Base-by-base conservation (phyloP, 2,329 filamentous ascomycete species). In the Metarhizium anisopliae region DNA sequence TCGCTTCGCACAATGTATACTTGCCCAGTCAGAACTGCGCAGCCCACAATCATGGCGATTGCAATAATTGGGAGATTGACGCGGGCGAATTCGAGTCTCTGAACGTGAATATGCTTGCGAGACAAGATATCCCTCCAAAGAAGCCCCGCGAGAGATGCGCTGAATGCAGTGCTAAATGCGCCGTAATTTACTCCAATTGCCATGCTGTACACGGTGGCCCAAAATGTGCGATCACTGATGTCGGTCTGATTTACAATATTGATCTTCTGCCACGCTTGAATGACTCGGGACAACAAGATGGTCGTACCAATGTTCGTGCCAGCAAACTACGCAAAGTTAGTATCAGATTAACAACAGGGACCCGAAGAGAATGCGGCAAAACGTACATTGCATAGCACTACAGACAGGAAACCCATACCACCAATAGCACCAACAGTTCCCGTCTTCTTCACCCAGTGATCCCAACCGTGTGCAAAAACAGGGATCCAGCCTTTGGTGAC, bases 241-340 rank as follows among this genome's bases (percentile, higher is more conserved):
- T 75, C 67, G 1, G 66, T 69, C 0, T 69, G 68, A 43, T 74
- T 77, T 0, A 60, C 57, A 0, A 64, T 55, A 60, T 86, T 82
- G 45, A 90, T 87, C 2, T 71, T 63, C 59, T 81, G 72, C 87
- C 87, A 90, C 0, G 80, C 72, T 65, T 90, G 86, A 11, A 90
- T 80, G 6, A 89, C 79, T 3, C 86, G 83, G 8, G 80, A 88
- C 1, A 90, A 74, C 0, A 90, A 79, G 63, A 90, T 90, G 0
- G 86, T 86, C 0, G 86, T 88, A 38, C 87, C 86, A 53, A 90
- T 90, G 60, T 90, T 90, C 2, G 87, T 90, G 18, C 87, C 87
- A 0, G 87, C 84, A 61, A 89, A 90, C 85, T 89, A 16, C 7
- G 16, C 25, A n/a, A 58, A 20, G 16, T 11, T 16, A 52, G n/a